Conservation (phyloP, 1,284 basidiomycete species). For the Schizophyllum amplum region DNA sequence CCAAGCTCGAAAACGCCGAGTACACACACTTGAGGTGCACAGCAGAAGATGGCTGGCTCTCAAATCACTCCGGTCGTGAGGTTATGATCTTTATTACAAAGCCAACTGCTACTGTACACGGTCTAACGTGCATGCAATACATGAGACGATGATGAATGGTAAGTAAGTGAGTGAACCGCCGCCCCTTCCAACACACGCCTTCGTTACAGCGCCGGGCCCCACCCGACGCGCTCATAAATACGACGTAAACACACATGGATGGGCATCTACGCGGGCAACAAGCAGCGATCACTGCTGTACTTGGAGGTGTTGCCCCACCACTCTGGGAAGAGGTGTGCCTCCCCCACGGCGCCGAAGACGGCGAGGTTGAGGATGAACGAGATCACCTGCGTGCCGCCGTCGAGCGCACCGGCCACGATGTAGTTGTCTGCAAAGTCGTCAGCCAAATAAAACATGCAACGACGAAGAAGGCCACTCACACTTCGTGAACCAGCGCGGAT, state of each 20-base stretch:
- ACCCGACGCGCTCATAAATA: neutral
- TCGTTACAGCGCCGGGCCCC: too few relatives aligned
- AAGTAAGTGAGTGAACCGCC: too few relatives aligned
- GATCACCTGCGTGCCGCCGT: constrained; percentile 14
- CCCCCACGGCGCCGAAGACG: constrained; percentile 13
- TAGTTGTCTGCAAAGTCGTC: constrained; percentile 10
- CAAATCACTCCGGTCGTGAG: too few relatives aligned
- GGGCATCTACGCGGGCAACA: neutral
- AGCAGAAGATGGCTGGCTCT: too few relatives aligned
- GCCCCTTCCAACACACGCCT: too few relatives aligned
- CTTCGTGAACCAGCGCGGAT: constrained; percentile 14
- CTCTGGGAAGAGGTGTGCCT: constrained; percentile 8
- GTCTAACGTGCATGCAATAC: too few relatives aligned
- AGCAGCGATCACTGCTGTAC: neutral
- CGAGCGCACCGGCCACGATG: constrained; percentile 14
- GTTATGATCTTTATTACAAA: too few relatives aligned
- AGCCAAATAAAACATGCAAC: neutral
- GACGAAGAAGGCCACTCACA: constrained; percentile 32
- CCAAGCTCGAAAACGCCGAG: too few relatives aligned
- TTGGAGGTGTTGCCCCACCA: constrained; percentile 12
- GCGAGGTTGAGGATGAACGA: constrained; percentile 14
- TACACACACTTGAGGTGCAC: too few relatives aligned
- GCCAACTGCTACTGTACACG: too few relatives aligned
- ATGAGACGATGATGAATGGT: too few relatives aligned
- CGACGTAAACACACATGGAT: too few relatives aligned